Conservation (phyloP, 1,284 basidiomycete genomes). For the Puccinia horiana region DNA sequence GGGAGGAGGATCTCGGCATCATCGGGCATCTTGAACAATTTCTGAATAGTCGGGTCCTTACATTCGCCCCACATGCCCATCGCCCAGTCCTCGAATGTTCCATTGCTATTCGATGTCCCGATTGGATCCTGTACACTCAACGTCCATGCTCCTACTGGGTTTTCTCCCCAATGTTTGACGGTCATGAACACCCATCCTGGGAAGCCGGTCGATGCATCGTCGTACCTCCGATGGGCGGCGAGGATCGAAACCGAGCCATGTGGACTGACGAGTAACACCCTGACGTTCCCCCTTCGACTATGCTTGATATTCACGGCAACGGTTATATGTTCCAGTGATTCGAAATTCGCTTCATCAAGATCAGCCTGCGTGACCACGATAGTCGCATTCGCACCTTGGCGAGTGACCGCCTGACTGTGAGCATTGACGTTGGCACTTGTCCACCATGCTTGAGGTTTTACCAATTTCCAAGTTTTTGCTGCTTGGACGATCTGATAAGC, state of each 20-base stretch:
- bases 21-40: constrained; percentile 64
- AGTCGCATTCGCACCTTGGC: constrained; percentile 69
- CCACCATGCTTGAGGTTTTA: constrained; percentile 90
- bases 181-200: constrained; percentile 97
- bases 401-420: constrained; percentile 62
- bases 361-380: constrained; percentile 73
- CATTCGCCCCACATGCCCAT: constrained; percentile 92
- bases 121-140: constrained; percentile 70
- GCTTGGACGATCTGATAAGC: constrained; percentile 79
- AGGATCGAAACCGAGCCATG: constrained; percentile 82
- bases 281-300: constrained; percentile 81
- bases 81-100: constrained; percentile 85
- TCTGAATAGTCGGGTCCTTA: constrained; percentile 71
- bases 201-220: constrained; percentile 72
- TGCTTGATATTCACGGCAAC: constrained; percentile 91
- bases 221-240: constrained; percentile 71
- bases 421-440: constrained; percentile 49
- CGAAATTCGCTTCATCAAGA: constrained; percentile 76
- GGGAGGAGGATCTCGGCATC: constrained; percentile 60
- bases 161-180: constrained; percentile 95
- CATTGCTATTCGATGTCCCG: constrained; percentile 62
- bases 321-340: constrained; percentile 87
- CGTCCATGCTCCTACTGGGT: constrained; percentile 89
- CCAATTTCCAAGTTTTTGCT: constrained; percentile 77
- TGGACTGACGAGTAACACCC: constrained; percentile 84